Percentiles rank a stretch among this genome's conserved stretches.
These are phyloP conservation scores for Pezicula radicicola DNA, from an alignment of 2,329 filamentous ascomycete species.

Conservation along the genomic window DNA sequence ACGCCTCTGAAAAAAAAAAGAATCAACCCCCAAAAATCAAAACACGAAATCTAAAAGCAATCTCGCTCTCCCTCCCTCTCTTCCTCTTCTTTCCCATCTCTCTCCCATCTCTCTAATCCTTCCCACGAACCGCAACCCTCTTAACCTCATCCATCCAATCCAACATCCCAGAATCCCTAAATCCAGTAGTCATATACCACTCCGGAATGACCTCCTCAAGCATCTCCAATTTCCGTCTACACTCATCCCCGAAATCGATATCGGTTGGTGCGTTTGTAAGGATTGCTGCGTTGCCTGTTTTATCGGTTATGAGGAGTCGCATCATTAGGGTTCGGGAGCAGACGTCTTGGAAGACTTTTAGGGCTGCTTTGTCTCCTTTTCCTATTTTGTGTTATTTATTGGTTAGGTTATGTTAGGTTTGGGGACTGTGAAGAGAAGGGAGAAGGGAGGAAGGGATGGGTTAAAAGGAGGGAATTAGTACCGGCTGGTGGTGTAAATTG, in stretches of 20 bases:
- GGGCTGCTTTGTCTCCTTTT: slow-evolving; percentile 7
- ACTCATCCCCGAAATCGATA: neutral
- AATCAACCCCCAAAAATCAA: too few relatives aligned
- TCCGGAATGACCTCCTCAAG: neutral
- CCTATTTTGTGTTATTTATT: neutral
- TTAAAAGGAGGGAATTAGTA: neutral
- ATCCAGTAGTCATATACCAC: neutral
- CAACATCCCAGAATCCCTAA: neutral
- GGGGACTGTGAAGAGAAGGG: too few relatives aligned
- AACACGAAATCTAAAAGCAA: too few relatives aligned
- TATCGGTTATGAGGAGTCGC: slow-evolving; percentile 8
- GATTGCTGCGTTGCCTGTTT: slow-evolving; percentile 6
- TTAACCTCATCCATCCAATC: neutral
- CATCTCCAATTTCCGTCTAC: neutral
- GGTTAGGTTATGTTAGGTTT: too few relatives aligned
- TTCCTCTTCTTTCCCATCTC: too few relatives aligned
- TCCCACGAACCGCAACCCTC: too few relatives aligned
- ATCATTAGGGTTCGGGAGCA: slow-evolving; percentile 3
- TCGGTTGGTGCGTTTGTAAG: neutral
- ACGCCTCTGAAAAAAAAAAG: too few relatives aligned
- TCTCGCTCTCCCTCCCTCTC: too few relatives aligned
- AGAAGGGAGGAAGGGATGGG: too few relatives aligned
- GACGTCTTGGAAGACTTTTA: slow-evolving; percentile 4
- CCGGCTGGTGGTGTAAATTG: neutral
- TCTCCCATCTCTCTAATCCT: too few relatives aligned